Evolutionary conservation across 129 eudicot species (phyloP).

Genomic region (Logfia minima): DNA sequence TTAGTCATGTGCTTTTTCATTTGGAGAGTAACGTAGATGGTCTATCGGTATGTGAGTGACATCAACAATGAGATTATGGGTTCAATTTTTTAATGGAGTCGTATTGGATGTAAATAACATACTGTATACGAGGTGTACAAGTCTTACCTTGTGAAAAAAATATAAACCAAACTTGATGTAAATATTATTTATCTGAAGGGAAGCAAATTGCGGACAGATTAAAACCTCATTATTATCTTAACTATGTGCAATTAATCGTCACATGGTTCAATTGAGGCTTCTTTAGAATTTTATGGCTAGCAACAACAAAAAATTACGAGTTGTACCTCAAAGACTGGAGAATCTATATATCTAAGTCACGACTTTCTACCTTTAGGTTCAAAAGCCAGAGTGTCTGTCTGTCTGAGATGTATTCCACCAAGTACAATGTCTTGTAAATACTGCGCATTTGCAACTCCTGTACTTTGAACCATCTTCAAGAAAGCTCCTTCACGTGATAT

Average conservation of each 20-base stretch:
- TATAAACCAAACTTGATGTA: too few species aligned
- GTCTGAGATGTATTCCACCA: slow-evolving; percentile 26
- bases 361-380: background rate
- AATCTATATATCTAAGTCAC: background rate
- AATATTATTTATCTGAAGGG: too few species aligned
- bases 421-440: slow-evolving; percentile 72
- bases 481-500: slow-evolving; percentile 67
- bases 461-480: slow-evolving; percentile 93
- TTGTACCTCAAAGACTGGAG: background rate
- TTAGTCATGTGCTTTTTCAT: too few species aligned
- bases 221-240: background rate
- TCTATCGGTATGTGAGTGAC: too few species aligned
- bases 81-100: too few species aligned
- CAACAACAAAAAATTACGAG: background rate
- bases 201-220: too few species aligned
- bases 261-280: background rate
- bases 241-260: background rate
- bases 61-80: too few species aligned
- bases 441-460: slow-evolving; percentile 96
- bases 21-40: too few species aligned
- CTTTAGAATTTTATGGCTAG: background rate
- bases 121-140: too few species aligned
- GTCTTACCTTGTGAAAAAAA: too few species aligned
- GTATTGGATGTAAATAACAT: too few species aligned
- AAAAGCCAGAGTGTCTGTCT: background rate